These are phyloP conservation scores for Tephrocybe sp. DNA, from an alignment of 768 basidiomycete genomes.

Conservation along the genomic window DNA sequence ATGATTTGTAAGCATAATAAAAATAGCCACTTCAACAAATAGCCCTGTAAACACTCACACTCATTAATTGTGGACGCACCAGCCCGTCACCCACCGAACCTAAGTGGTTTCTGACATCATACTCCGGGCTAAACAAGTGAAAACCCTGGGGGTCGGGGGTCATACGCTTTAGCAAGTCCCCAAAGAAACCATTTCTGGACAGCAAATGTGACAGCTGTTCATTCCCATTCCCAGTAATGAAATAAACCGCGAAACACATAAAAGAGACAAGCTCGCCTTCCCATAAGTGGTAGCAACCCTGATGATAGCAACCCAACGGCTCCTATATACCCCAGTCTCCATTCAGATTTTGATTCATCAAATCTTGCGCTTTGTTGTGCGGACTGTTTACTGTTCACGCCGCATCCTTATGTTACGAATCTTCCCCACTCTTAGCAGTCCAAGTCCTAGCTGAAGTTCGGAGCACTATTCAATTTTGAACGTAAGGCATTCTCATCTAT, in stretches of 20 bases:
- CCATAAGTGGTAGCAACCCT: no score
- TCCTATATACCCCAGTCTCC: not conserved
- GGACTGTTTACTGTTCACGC: constrained; percentile 28
- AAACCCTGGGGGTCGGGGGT: not conserved
- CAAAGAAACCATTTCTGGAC: not conserved
- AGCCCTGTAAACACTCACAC: constrained; percentile 9
- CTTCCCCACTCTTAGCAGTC: constrained; percentile 22
- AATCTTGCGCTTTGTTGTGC: constrained; percentile 25
- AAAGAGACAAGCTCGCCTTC: no score
- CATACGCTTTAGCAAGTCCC: not conserved
- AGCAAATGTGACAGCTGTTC: no score
- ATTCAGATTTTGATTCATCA: constrained; percentile 8
- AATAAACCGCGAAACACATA: no score
- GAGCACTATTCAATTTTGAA: no score
- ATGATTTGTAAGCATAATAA: constrained; percentile 8
- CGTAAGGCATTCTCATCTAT: no score
- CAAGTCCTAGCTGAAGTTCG: constrained; percentile 5
- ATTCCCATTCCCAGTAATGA: no score
- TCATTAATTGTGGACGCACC: not conserved
- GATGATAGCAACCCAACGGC: no score
- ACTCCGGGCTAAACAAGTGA: not conserved
- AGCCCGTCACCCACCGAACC: not conserved
- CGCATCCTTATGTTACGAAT: constrained; percentile 26
- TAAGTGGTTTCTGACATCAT: not conserved
- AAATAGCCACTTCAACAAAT: not conserved